Evolutionary conservation across 352 stramenopile genomes (phyloP), one percentile per base, ranked within the genome.

Genomic region (Globisporangium splendens): DNA sequence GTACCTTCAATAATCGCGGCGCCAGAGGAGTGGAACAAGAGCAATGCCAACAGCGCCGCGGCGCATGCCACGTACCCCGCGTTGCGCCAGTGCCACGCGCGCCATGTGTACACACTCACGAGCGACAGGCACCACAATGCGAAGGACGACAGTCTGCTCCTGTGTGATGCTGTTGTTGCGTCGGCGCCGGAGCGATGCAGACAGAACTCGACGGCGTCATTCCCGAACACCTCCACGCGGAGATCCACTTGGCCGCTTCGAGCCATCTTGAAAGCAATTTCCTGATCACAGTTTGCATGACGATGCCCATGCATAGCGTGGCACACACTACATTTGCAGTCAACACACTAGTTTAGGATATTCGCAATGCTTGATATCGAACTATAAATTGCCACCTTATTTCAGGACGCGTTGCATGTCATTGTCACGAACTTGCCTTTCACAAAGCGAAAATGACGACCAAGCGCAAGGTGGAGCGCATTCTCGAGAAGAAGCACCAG

Each of bases 181-280:
- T 4, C 33, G 11, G 21, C 46, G 8, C 13, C 17, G 21, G 50
- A 22, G 7, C 62, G 58, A 48, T 62, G 64, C 15, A 91, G 65
- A 53, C 63, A 66, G 59, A 79, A 92, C 54, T 88, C 80, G 35
- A 89, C 66, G 35, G 74, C 75, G 47, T 75, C 61, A 20, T 72
- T 67, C 21, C 76, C 77, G 51, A 80, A 75, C 7, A 68, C 63
- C 17, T 73, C 68, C 61, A 92, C 73, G 11, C 53, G 61, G 52
- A 91, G 63, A 50, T 78, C 69, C 44, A 89, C 77, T 47, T 77
- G 47, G 48, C 59, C 53, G 48, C 55, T 54, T 55, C 18, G 20
- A n/a, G 38, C 49, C 51, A 60, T 54, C 8, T 31, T 24, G 28
- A 11, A 44, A 35, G 28, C 39, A 44, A 18, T 44, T 44, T 44